phyloP scores from a whole-genome alignment of 2,329 filamentous ascomycete genomes.

The Clonostachys chloroleuca region DNA sequence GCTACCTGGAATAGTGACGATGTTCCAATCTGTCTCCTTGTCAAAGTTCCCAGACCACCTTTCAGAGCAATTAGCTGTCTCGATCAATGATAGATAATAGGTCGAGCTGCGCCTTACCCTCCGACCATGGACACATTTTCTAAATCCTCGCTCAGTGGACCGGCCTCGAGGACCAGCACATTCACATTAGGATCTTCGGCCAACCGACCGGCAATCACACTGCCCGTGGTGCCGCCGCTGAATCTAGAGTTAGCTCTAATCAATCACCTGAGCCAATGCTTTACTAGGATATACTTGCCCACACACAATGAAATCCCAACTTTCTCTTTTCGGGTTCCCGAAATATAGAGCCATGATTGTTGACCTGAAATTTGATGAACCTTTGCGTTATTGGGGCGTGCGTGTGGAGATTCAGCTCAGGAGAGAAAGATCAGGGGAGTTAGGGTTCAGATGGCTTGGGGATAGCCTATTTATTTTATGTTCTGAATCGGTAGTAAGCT shows the following conservation, averaged over 20 bases:
- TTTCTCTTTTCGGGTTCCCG: no score
- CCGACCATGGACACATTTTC: constrained; percentile 47
- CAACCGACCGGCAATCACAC: constrained; percentile 27
- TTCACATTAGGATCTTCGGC: constrained; percentile 21
- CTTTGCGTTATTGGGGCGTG: no score
- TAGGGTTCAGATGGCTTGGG: no score
- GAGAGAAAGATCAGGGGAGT: no score
- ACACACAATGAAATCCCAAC: constrained; percentile 22
- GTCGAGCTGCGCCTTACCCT: constrained; percentile 22
- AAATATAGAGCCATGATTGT: no score
- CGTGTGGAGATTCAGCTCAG: no score
- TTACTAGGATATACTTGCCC: constrained; percentile 15
- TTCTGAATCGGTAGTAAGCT: no score
- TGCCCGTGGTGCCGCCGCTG: constrained; percentile 28
- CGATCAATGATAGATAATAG: background rate
- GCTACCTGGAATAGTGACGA: constrained; percentile 30
- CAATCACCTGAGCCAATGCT: background rate
- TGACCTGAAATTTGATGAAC: no score
- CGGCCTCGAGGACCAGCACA: constrained; percentile 29
- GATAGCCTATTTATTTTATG: no score
- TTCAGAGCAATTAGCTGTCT: no score
- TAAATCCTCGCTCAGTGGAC: constrained; percentile 31
- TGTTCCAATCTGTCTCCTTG: constrained; percentile 46
- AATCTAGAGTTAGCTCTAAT: constrained; percentile 3
- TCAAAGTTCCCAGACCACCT: constrained; percentile 41